Percentiles rank a stretch among this genome's conserved stretches.
Conservation (phyloP, 2,329 filamentous ascomycete species). For the Neofusicoccum laricinum region DNA sequence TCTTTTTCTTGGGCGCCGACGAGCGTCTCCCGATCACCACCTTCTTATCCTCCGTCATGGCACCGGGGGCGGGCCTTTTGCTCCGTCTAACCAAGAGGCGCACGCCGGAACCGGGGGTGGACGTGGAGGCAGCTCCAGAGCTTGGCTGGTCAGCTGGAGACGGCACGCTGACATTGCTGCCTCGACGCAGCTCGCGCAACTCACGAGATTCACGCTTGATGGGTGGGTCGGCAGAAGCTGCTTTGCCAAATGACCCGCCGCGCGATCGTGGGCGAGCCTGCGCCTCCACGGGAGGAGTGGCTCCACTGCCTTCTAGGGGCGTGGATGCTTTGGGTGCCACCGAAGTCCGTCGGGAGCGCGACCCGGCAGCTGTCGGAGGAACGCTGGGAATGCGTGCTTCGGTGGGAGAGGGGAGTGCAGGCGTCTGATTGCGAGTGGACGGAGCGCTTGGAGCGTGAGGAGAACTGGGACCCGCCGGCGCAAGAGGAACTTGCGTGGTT, state of each 20-base stretch:
- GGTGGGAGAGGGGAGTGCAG: conserved; percentile 1
- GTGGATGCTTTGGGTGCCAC: conserved; percentile 18
- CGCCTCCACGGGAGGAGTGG: conserved; percentile 23
- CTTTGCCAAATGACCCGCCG: conserved; percentile 33
- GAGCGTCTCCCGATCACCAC: conserved; percentile 64
- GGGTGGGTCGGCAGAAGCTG: conserved; percentile 48
- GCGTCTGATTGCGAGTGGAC: conserved; percentile 3
- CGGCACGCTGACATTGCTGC: conserved; percentile 46
- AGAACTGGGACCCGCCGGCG: conserved; percentile 39
- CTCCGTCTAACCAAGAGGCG: conserved; percentile 43
- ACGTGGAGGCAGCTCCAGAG: conserved; percentile 19
- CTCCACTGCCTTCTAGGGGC: neutral
- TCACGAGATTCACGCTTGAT: conserved; percentile 35
- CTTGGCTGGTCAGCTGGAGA: conserved; percentile 22
- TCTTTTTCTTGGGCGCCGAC: conserved; percentile 59
- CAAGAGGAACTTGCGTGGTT: conserved; percentile 42
- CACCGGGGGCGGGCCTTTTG: conserved; percentile 69
- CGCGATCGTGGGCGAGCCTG: conserved; percentile 33
- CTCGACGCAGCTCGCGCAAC: conserved; percentile 40
- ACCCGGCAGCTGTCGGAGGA: conserved; percentile 9
- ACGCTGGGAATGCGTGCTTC: neutral
- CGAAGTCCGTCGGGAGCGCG: conserved; percentile 15
- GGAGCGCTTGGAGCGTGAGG: conserved; percentile 5
- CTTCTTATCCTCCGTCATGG: conserved; percentile 62
- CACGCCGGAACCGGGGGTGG: conserved; percentile 34